These are phyloP conservation scores for Dothiorella sarmentorum DNA, from an alignment of 2,329 filamentous ascomycete genomes.

Conservation along the genomic window DNA sequence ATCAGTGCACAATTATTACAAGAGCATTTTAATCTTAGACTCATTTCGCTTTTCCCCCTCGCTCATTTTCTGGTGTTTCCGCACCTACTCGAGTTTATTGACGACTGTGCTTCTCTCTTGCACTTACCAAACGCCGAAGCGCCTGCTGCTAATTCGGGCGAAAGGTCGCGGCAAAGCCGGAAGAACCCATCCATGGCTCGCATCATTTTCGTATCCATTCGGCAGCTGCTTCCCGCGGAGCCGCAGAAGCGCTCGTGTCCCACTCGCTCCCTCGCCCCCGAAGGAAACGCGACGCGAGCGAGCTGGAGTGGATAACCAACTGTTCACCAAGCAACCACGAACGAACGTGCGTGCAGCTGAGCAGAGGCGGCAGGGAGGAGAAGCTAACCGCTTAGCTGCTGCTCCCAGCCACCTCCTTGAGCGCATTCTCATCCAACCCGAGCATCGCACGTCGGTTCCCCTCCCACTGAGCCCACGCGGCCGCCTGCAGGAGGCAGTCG, in stretches of 20 bases:
- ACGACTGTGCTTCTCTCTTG: constrained; percentile 1
- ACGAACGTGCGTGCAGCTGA: background rate
- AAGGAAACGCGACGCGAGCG: too few species aligned
- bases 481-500: constrained; percentile 73
- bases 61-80: constrained; percentile 1
- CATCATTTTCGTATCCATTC: constrained; percentile 1
- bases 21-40: constrained; percentile 9
- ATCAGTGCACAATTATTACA: constrained; percentile 5
- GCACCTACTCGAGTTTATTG: background rate
- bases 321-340: background rate
- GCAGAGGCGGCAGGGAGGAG: too few species aligned
- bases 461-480: constrained; percentile 76
- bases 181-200: background rate
- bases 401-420: constrained; percentile 12
- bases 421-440: constrained; percentile 15
- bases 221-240: constrained; percentile 1
- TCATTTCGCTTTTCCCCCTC: constrained; percentile 11
- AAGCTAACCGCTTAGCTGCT: constrained; percentile 3
- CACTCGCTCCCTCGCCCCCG: background rate
- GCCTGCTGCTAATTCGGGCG: constrained; percentile 7
- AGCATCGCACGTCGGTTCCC: constrained; percentile 44
- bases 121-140: background rate
- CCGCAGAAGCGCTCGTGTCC: too few species aligned
- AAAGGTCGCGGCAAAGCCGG: constrained; percentile 1
- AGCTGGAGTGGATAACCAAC: too few species aligned